Percentiles rank a stretch among this genome's conserved stretches.
phyloP scores from a whole-genome alignment of 2,329 filamentous ascomycete genomes.

The Fusarium praegraminearum region DNA sequence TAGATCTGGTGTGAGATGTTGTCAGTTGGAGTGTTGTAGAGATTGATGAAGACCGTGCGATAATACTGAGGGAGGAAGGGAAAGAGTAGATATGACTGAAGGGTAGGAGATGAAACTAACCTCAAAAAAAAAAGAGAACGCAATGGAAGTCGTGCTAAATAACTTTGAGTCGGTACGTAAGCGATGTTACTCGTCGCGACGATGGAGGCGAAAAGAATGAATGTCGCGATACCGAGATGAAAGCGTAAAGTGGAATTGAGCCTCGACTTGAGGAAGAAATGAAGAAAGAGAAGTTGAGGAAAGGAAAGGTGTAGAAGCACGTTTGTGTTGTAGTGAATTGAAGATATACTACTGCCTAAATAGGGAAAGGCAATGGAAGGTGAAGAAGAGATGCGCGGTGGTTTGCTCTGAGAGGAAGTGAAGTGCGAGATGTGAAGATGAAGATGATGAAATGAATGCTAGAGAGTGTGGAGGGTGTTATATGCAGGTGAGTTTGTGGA shows the following conservation, averaged over 20 bases:
- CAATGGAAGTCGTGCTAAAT: neutral
- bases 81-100: neutral
- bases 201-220: neutral
- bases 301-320: neutral
- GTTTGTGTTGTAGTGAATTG: neutral
- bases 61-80: neutral
- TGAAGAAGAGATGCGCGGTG: slow-evolving; percentile 4
- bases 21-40: neutral
- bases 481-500: neutral
- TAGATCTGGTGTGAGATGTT: neutral
- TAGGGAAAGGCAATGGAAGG: neutral
- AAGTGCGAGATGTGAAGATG: slow-evolving; percentile 11
- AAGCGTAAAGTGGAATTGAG: neutral
- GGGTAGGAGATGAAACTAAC: slow-evolving; percentile 9
- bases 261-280: neutral
- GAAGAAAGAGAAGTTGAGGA: neutral
- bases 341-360: neutral
- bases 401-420: neutral
- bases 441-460: slow-evolving; percentile 13
- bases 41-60: neutral
- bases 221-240: neutral
- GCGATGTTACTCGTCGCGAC: neutral
- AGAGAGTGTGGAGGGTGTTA: slow-evolving; percentile 9
- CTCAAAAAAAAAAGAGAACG: neutral
- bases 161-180: neutral